phyloP scores from a whole-genome alignment of 2,329 filamentous ascomycete species.

The Phaeosphaeria sp. region DNA sequence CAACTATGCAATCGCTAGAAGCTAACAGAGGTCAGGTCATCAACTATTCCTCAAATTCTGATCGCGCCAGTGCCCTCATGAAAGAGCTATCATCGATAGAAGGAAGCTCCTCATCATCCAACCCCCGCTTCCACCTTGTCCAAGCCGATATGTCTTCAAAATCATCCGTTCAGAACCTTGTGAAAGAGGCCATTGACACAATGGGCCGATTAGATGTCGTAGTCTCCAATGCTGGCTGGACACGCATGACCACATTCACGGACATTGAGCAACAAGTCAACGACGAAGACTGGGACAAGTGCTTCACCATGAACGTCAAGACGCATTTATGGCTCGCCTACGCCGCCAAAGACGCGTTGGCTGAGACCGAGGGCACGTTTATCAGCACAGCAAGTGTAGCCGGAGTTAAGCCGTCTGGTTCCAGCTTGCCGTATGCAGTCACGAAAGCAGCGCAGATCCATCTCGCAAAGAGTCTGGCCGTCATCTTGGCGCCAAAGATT shows the following conservation, averaged over 20 bases:
- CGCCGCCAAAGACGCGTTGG: constrained; percentile 64
- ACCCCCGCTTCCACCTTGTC: constrained; percentile 51
- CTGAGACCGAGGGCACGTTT: constrained; percentile 66
- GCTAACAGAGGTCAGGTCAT: constrained; percentile 45
- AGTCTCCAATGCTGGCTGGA: constrained; percentile 65
- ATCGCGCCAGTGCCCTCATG: constrained; percentile 49
- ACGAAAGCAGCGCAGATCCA: constrained; percentile 78
- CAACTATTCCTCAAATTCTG: constrained; percentile 56
- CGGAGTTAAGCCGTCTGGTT: constrained; percentile 68
- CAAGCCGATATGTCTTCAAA: constrained; percentile 55
- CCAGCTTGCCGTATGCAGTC: constrained; percentile 74
- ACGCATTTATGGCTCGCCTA: constrained; percentile 60
- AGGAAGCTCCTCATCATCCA: constrained; percentile 30
- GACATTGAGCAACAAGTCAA: constrained; percentile 65
- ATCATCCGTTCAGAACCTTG: constrained; percentile 51
- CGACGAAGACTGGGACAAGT: constrained; percentile 71
- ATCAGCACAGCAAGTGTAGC: constrained; percentile 70
- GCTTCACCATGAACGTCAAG: constrained; percentile 68
- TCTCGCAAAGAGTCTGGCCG: constrained; percentile 69
- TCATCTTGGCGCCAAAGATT: constrained; percentile 67
- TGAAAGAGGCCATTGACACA: constrained; percentile 51
- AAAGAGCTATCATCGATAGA: constrained; percentile 51
- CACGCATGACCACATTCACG: constrained; percentile 64
- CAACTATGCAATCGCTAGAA: too few relatives aligned
- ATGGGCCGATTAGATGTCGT: constrained; percentile 59